These are phyloP conservation scores for Anthracocystis walkeri DNA, from an alignment of 1,284 basidiomycete species.

Conservation along the genomic window DNA sequence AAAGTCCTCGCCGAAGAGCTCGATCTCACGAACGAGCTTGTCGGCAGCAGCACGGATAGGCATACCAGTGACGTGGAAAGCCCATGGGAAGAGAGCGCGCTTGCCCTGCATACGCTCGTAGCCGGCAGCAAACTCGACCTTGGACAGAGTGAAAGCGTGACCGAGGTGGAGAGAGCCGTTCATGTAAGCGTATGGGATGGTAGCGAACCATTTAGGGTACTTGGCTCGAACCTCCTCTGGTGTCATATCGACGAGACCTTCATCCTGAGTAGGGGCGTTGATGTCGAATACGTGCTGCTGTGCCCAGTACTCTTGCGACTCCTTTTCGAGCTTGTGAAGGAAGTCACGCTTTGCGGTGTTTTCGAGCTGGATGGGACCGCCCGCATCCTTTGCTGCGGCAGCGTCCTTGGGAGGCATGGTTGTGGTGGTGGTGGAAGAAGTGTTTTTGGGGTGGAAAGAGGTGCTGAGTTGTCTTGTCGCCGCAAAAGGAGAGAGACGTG, in stretches of 20 bases:
- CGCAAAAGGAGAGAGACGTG: conserved; percentile 6
- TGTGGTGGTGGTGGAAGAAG: too few species aligned
- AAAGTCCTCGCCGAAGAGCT: conserved; percentile 92
- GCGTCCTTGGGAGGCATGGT: conserved; percentile 58
- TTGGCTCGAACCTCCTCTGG: conserved; percentile 73
- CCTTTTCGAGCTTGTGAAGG: conserved; percentile 82
- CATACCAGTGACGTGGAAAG: conserved; percentile 95
- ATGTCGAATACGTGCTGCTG: conserved; percentile 78
- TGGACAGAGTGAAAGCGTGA: conserved; percentile 97
- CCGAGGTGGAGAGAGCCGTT: conserved; percentile 97
- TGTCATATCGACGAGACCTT: conserved; percentile 53
- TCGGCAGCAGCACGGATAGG: conserved; percentile 98
- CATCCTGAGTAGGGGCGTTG: conserved; percentile 76
- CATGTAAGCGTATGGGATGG: conserved; percentile 89
- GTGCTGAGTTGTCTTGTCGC: conserved; percentile 6
- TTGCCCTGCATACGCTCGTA: conserved; percentile 96
- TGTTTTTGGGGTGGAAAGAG: neutral
- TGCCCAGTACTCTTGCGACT: conserved; percentile 85
- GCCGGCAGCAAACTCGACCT: conserved; percentile 96
- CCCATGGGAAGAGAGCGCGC: conserved; percentile 92
- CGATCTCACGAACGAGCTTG: conserved; percentile 97
- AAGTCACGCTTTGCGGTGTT: conserved; percentile 89
- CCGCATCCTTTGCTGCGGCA: conserved; percentile 41
- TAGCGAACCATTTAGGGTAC: conserved; percentile 96
- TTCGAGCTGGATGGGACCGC: conserved; percentile 69